A percentile compares a stretch with the other conserved stretches of the same genome.
Evolutionary conservation across 129 eudicot genomes (phyloP).

Genomic region (Sambucus nigra): DNA sequence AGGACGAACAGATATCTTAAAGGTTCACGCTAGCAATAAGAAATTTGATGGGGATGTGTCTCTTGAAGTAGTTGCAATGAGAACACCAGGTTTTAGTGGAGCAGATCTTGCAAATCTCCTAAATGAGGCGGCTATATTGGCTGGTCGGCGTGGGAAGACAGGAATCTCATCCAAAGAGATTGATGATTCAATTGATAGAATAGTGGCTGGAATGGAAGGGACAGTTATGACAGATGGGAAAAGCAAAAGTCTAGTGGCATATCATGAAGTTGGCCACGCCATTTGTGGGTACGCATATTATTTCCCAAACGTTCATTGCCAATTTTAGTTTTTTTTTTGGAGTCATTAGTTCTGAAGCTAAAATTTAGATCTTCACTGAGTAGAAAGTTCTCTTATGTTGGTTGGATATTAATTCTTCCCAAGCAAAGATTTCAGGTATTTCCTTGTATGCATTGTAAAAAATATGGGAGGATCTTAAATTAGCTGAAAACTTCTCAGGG

Average conservation of each 20-base stretch:
- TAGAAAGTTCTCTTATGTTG: not conserved
- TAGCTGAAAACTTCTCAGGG: too few relatives aligned
- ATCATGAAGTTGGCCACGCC: slow-evolving; percentile 99
- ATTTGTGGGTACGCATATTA: slow-evolving; percentile 70
- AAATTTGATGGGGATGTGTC: slow-evolving; percentile 83
- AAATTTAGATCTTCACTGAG: not conserved
- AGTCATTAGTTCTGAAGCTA: not conserved
- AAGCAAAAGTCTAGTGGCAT: slow-evolving; percentile 93
- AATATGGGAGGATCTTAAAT: not conserved
- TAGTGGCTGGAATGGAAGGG: slow-evolving; percentile 97
- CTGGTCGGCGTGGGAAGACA: slow-evolving; percentile 80
- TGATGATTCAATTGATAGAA: slow-evolving; percentile 91
- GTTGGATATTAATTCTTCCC: not conserved
- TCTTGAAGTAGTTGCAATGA: slow-evolving; percentile 84
- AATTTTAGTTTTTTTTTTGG: not conserved
- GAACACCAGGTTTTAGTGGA: slow-evolving; percentile 99
- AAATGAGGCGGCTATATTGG: slow-evolving; percentile 91
- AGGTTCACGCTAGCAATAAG: slow-evolving; percentile 87
- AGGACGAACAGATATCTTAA: slow-evolving; percentile 89
- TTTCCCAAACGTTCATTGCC: not conserved
- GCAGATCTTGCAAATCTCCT: slow-evolving; percentile 95
- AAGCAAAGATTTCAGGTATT: too few relatives aligned
- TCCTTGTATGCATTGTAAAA: not conserved
- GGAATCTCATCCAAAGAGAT: slow-evolving; percentile 80
- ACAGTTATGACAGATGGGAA: slow-evolving; percentile 95